Base-by-base conservation (phyloP, 306 rosid species). In the Cucurbita moschata region DNA sequence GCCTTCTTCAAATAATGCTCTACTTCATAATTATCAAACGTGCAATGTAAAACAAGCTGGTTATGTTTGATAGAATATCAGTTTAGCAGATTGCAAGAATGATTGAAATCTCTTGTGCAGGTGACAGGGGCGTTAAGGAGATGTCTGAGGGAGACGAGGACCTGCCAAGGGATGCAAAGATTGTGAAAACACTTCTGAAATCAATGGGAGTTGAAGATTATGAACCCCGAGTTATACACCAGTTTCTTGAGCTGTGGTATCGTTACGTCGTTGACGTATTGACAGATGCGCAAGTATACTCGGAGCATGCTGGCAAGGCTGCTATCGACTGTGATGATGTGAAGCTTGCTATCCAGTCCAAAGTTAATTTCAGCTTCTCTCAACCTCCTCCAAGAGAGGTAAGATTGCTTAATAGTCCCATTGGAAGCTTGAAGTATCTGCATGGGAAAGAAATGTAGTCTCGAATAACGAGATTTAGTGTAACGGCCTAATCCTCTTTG, bases 341-440 rank as follows among this genome's bases (percentile, higher is more conserved):
- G 80, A 91, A 91, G 88, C 97, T 91, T 71, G 95, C 99, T 5
- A 87, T 89, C 83, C 99, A 94, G 70, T 85, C 97, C 38, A 89
- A 94, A 82, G 92, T 88, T 61, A 91, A 91, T 77, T 89, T 85
- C 79, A 94, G 95, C 85, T 94, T 94, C 87, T 91, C 97, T 0
- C 99, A 91, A 47, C 96, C 99, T 71, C 96, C 99, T 37, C 97
- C 97, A 21, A 82, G 99, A 40, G 99, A 94, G 97, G 99, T 94
- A 89, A 72, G 70, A 52, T 26, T 1, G 38, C 61, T 56, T 75
- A n/a, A 39, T 11, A 52, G 60, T 54, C 9, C 35, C 35, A 30
- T 30, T 30, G 35, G 35, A 30, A 2, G 35, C 35, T 30, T 2
- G 35, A 30, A 30, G 35, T 30, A 66, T 43, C n/a, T 21, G 53